phyloP scores from a whole-genome alignment of 768 basidiomycete species.

The Infundibulicybe gibba region DNA sequence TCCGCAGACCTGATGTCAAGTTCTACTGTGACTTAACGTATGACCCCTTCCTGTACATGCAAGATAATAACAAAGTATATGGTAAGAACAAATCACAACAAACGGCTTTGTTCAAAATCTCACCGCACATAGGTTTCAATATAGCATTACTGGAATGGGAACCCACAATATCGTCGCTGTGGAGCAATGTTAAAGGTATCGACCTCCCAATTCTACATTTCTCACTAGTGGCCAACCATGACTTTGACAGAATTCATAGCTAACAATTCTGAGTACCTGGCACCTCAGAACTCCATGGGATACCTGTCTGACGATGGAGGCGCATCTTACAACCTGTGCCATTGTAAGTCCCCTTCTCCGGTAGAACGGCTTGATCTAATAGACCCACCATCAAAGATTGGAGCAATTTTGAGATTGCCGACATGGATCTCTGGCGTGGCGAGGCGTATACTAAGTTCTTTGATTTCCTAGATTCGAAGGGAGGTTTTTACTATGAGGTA shows the following conservation, averaged over 20 bases:
- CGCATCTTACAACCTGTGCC: constrained; percentile 64
- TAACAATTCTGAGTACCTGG: constrained; percentile 57
- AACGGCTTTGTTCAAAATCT: too few relatives aligned
- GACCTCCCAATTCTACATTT: constrained; percentile 1
- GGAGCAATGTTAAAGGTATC: constrained; percentile 69
- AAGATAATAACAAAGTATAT: constrained; percentile 52
- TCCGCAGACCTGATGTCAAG: constrained; percentile 64
- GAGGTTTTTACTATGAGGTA: constrained; percentile 93
- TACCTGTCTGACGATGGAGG: constrained; percentile 75
- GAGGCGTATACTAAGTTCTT: constrained; percentile 86
- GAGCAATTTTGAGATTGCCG: constrained; percentile 92
- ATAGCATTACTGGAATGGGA: constrained; percentile 76
- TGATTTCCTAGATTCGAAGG: constrained; percentile 72
- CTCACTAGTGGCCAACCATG: neutral
- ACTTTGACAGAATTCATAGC: constrained; percentile 56
- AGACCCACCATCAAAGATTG: constrained; percentile 47
- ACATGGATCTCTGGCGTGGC: constrained; percentile 84
- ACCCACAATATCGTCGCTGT: constrained; percentile 78
- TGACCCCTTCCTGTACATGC: constrained; percentile 82
- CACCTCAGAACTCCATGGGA: constrained; percentile 61
- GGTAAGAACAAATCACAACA: constrained; percentile 19
- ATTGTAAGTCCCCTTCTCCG: constrained; percentile 37
- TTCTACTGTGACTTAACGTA: constrained; percentile 75
- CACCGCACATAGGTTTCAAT: constrained; percentile 57
- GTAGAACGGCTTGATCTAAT: neutral